Evolutionary conservation across 1,139 yeast species (phyloP).

Genomic region (Pneumocystis jirovecii): DNA sequence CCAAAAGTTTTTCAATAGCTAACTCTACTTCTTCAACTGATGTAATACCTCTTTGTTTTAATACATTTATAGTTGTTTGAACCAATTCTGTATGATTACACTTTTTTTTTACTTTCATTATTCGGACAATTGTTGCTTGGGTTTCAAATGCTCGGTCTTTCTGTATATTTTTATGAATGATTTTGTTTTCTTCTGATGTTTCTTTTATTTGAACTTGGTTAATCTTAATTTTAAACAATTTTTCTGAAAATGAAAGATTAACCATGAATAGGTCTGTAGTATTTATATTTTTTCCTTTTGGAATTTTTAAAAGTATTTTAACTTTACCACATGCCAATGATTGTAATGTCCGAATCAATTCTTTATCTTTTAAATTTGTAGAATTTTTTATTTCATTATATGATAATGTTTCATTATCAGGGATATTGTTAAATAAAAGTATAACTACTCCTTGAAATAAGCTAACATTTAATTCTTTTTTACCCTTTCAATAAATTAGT

Average conservation of each 20-base stretch:
- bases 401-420: slow-evolving; percentile 15
- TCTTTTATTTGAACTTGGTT: slow-evolving; percentile 23
- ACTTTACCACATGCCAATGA: slow-evolving; percentile 21
- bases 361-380: slow-evolving; percentile 17
- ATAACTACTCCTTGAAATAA: slow-evolving; percentile 23
- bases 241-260: slow-evolving; percentile 22
- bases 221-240: slow-evolving; percentile 21
- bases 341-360: slow-evolving; percentile 20
- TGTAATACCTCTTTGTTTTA: slow-evolving; percentile 21
- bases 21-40: slow-evolving; percentile 22
- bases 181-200: slow-evolving; percentile 18
- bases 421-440: slow-evolving; percentile 19
- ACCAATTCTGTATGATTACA: slow-evolving; percentile 26
- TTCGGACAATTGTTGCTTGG: slow-evolving; percentile 26
- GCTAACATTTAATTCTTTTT: slow-evolving; percentile 21
- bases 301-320: slow-evolving; percentile 20
- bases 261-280: slow-evolving; percentile 20
- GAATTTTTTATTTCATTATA: slow-evolving; percentile 17
- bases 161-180: slow-evolving; percentile 18
- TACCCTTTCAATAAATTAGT: slow-evolving; percentile 15
- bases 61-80: slow-evolving; percentile 20
- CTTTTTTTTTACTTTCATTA: slow-evolving; percentile 45
- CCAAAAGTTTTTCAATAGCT: slow-evolving; percentile 23
- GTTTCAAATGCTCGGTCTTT: slow-evolving; percentile 24
- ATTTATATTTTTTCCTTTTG: slow-evolving; percentile 17